Percentiles rank a stretch among this genome's conserved stretches.
phyloP scores from a whole-genome alignment of 1,284 basidiomycete species.

The Lentinula novae-zelandiae region DNA sequence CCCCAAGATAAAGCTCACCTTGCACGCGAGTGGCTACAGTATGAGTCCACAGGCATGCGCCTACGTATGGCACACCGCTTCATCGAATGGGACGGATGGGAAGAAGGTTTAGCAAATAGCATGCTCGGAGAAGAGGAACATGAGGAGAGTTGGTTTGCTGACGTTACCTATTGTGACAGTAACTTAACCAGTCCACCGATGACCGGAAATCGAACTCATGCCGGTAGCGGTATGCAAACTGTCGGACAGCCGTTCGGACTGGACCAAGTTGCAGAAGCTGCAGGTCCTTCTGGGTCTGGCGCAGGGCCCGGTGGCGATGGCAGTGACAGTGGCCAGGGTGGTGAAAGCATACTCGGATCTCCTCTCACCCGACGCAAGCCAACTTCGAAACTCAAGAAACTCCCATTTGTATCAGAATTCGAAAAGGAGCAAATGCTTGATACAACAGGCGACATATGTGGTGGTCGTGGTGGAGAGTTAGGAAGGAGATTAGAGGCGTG shows the following conservation, averaged over 20 bases:
- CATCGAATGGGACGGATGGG: constrained; percentile 84
- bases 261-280: neutral
- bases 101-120: constrained; percentile 71
- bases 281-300: neutral
- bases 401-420: constrained; percentile 41
- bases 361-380: constrained; percentile 23
- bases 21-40: constrained; percentile 68
- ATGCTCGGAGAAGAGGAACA: constrained; percentile 68
- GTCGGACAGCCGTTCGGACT: neutral
- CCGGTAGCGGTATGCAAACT: neutral
- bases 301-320: neutral
- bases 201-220: neutral
- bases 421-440: constrained; percentile 67
- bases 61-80: constrained; percentile 72
- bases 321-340: neutral
- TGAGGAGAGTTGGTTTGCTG: constrained; percentile 66
- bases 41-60: constrained; percentile 59
- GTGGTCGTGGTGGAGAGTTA: constrained; percentile 71
- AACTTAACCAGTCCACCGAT: constrained; percentile 7
- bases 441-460: constrained; percentile 68
- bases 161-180: constrained; percentile 26
- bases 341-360: constrained; percentile 2
- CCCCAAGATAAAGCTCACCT: constrained; percentile 32
- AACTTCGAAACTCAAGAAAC: constrained; percentile 24
- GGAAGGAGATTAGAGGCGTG: constrained; percentile 70